Evolutionary conservation across 116 monocot genomes (phyloP).

Genomic region (Cymodocea nodosa): DNA sequence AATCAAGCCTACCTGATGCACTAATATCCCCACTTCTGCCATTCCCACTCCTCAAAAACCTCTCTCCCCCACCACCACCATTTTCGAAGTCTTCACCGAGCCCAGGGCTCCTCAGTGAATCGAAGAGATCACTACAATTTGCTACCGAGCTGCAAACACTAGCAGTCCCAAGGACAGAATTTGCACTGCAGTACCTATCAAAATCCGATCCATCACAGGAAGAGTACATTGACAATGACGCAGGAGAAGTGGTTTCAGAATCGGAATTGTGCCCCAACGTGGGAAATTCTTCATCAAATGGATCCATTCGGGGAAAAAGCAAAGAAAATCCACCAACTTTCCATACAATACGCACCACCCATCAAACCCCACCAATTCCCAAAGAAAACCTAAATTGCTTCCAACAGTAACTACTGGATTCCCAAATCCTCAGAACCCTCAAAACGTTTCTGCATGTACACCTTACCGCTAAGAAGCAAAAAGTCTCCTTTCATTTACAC

Average conservation of each 20-base stretch:
- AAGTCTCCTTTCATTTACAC: not conserved
- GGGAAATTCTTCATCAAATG: not conserved
- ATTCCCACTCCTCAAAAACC: not conserved
- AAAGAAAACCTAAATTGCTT: not conserved
- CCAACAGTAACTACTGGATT: not conserved
- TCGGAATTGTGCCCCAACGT: slow-evolving; percentile 2
- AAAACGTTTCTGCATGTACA: not conserved
- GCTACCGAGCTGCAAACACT: slow-evolving; percentile 51
- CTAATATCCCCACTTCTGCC: not conserved
- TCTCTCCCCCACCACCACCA: slow-evolving; percentile 1
- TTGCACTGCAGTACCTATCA: slow-evolving; percentile 76
- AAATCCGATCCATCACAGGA: slow-evolving; percentile 74
- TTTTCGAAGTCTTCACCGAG: slow-evolving; percentile 1
- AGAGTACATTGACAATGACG: slow-evolving; percentile 29
- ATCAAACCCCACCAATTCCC: not conserved
- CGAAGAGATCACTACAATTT: slow-evolving; percentile 26
- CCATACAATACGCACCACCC: not conserved
- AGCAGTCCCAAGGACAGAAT: slow-evolving; percentile 55
- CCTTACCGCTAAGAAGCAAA: not conserved
- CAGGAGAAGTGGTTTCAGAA: slow-evolving; percentile 5
- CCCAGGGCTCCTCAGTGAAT: slow-evolving; percentile 10
- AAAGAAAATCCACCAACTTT: not conserved
- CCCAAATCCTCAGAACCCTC: too few species aligned
- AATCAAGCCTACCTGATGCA: slow-evolving; percentile 1
- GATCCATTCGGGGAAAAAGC: not conserved